phyloP scores from a whole-genome alignment of 169 alveolate genomes.

The Cryptosporidium felis region DNA sequence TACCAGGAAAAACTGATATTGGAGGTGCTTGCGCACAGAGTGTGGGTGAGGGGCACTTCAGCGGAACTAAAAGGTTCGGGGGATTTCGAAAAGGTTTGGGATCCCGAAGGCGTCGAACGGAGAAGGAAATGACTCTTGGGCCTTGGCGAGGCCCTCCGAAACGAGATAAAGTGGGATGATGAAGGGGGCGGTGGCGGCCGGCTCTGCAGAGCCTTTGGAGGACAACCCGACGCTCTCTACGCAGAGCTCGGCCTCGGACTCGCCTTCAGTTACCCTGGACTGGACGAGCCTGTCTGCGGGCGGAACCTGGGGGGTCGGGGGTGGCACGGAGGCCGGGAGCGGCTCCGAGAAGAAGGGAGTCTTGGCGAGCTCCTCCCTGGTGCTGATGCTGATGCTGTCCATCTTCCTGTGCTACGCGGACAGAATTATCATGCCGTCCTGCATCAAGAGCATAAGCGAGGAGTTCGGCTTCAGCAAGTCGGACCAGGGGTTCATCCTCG shows the following conservation, averaged over 20 bases:
- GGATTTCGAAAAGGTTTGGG: no score
- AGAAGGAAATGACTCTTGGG: no score
- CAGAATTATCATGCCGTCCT: conserved; percentile 65
- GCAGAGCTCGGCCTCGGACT: conserved; percentile 31
- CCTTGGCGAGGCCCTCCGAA: no score
- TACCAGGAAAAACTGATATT: no score
- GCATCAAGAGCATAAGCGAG: conserved; percentile 50
- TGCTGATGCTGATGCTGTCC: conserved; percentile 47
- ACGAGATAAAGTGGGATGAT: no score
- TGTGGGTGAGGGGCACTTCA: no score
- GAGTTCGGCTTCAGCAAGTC: conserved; percentile 43
- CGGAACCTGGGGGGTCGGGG: not conserved
- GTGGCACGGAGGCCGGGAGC: not conserved
- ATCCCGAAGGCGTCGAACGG: no score
- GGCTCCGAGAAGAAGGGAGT: not conserved
- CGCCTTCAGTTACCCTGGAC: not conserved
- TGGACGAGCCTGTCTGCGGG: not conserved
- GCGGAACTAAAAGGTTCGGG: no score
- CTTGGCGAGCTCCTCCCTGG: not conserved
- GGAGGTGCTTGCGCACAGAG: no score
- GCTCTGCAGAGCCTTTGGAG: conserved; percentile 12
- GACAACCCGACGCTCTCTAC: conserved; percentile 53
- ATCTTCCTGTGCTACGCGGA: conserved; percentile 65
- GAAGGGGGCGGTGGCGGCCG: no score
- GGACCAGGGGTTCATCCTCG: conserved; percentile 62